Evolutionary conservation across 2,329 filamentous ascomycete species (phyloP).

Genomic region (Phoma sp.): DNA sequence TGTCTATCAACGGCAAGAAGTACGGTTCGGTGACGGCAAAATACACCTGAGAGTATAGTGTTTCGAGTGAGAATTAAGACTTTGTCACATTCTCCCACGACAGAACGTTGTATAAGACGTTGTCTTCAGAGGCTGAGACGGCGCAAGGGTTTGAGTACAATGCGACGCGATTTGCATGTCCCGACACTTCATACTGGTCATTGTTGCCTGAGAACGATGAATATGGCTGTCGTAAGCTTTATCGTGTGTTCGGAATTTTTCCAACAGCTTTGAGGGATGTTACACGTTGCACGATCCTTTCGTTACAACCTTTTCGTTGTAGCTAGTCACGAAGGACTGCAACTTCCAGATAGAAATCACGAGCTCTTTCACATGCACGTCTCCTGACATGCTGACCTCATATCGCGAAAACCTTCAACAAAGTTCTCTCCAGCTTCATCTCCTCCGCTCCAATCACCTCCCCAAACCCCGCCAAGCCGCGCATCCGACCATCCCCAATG

Average conservation of each 20-base stretch:
- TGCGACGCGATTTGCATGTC: too few species aligned
- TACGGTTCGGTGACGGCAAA: conserved; percentile 26
- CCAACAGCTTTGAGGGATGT: not conserved
- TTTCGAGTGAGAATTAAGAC: too few species aligned
- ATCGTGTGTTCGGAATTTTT: too few species aligned
- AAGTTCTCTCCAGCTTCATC: conserved; percentile 14
- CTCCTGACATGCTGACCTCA: not conserved
- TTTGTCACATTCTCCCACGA: not conserved
- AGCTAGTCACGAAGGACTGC: too few species aligned
- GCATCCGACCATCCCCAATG: not conserved
- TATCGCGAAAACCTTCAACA: conserved; percentile 6
- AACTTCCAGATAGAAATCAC: too few species aligned
- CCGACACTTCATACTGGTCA: too few species aligned
- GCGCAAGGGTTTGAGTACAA: too few species aligned
- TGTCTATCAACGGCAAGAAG: conserved; percentile 17
- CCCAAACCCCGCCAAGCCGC: conserved; percentile 8
- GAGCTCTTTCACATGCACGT: not conserved
- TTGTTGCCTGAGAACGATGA: too few species aligned
- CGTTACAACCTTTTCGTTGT: too few species aligned
- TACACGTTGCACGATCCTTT: not conserved
- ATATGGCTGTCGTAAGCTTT: too few species aligned
- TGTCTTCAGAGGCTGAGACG: too few species aligned
- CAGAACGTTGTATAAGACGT: too few species aligned
- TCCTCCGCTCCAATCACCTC: conserved; percentile 12
- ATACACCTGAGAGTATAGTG: conserved; percentile 13